Conservation (phyloP, 768 basidiomycete genomes). For the Kwoniella dendrophila region DNA sequence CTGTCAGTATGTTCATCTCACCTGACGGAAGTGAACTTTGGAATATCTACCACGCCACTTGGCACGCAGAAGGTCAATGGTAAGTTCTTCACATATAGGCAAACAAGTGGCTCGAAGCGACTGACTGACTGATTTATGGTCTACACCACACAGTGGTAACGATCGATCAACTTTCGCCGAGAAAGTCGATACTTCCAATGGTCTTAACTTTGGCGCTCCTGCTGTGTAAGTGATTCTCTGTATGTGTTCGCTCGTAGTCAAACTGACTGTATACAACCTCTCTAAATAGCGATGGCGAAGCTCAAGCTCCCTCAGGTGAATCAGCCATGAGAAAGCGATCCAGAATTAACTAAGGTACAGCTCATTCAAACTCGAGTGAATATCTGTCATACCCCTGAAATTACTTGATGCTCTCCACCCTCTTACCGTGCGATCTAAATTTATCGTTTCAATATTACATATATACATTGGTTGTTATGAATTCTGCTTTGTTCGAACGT, state of each 20-base stretch:
- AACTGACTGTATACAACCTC: no score
- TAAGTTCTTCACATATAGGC: conserved; percentile 8
- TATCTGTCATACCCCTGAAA: no score
- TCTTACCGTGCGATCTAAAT: no score
- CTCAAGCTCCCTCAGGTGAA: neutral
- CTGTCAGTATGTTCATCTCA: conserved; percentile 22
- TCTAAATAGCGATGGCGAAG: no score
- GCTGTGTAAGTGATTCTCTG: conserved; percentile 11
- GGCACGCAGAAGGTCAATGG: conserved; percentile 25
- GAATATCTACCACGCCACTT: conserved; percentile 31
- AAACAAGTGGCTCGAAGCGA: neutral
- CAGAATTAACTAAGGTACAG: no score
- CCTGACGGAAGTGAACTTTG: conserved; percentile 30
- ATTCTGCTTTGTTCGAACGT: no score
- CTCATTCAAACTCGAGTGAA: no score
- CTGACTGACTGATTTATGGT: neutral
- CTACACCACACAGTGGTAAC: conserved; percentile 2
- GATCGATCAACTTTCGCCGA: conserved; percentile 13
- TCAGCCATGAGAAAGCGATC: neutral
- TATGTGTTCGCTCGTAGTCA: no score
- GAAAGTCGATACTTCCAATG: conserved; percentile 9
- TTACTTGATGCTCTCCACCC: no score
- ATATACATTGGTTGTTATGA: no score
- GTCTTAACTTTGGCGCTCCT: conserved; percentile 12
- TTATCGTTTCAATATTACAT: no score